Percentiles rank a stretch among this genome's conserved stretches.
These are phyloP conservation scores for Apiospora rasikravindrae DNA, from an alignment of 2,329 filamentous ascomycete genomes.

Conservation along the genomic window DNA sequence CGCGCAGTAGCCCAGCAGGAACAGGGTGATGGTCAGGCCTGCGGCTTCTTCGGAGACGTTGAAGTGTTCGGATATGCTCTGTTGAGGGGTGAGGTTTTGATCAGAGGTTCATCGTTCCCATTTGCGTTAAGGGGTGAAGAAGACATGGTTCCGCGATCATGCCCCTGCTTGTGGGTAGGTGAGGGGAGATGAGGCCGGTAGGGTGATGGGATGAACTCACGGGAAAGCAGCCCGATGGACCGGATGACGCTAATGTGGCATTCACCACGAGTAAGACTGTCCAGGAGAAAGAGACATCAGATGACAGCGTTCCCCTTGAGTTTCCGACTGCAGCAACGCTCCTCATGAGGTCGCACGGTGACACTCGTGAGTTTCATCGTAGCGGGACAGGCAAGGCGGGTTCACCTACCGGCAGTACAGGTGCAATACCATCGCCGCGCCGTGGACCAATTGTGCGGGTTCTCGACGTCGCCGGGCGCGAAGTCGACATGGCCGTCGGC, in stretches of 20 bases:
- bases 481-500: slow-evolving; percentile 57
- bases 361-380: background rate
- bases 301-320: background rate
- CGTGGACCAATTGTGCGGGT: slow-evolving; percentile 54
- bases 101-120: too few relatives aligned
- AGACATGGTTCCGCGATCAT: too few relatives aligned
- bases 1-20: slow-evolving; percentile 61
- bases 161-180: background rate
- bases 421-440: slow-evolving; percentile 49
- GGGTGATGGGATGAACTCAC: slow-evolving; percentile 28
- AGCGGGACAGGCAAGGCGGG: background rate
- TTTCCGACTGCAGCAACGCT: background rate
- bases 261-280: slow-evolving; percentile 57
- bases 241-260: slow-evolving; percentile 58
- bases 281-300: background rate
- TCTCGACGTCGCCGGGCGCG: slow-evolving; percentile 54
- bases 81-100: background rate
- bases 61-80: slow-evolving; percentile 51
- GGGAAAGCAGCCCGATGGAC: slow-evolving; percentile 42
- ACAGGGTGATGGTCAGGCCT: slow-evolving; percentile 57
- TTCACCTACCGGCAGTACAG: slow-evolving; percentile 35
- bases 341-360: too few relatives aligned
- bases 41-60: slow-evolving; percentile 52
- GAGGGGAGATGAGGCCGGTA: background rate
- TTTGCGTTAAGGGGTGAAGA: too few relatives aligned